Evolutionary conservation across 257 asterid species (phyloP), one percentile per base, ranked within the genome.

Genomic region (Orobanche coerulescens): DNA sequence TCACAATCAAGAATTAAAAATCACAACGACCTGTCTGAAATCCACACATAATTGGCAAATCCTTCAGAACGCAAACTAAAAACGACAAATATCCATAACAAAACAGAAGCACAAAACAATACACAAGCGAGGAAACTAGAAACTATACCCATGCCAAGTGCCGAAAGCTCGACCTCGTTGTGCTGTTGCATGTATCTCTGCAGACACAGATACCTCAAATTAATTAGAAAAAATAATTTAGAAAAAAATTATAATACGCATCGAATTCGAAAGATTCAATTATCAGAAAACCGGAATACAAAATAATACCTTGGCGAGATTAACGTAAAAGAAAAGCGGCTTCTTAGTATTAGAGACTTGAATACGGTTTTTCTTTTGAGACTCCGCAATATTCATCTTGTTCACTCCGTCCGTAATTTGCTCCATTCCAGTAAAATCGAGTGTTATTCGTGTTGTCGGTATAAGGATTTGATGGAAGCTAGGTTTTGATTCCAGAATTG

Each of bases 71-170:
- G 48, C 6, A 5, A 14, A n/a, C 7, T 13, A 42, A 13, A n/a
- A n/a, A 42, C 14, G 9, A 15, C n/a, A 14, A 18, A 14, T 9
- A 43, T 43, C 19, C 7, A 1, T 15, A 2, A 1, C 4, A 4
- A 43, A 15, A 15, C 8, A 43, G 2, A 43, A 40, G 12, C 23
- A 47, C 13, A 50, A 42, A 5, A n/a, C 5, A 46, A 18, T 14
- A 2, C 7, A 47, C 3, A 2, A 8, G 5, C 6, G 57, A 58
- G 6, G n/a, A 11, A 43, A 25, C 9, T 9, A 22, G 62, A 58
- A 67, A 60, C 48, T 86, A n/a, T n/a, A 89, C 96, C 96, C 95
- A 86, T 89, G 67, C 96, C 96, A 60, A 86, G 84, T 40, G 85
- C 96, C 1, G 96, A 88, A 71, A 88, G 95, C 81, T 85, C 96